These are phyloP conservation scores for Gastrolobium bilobum DNA, from an alignment of 306 rosid genomes.

Conservation along the genomic window DNA sequence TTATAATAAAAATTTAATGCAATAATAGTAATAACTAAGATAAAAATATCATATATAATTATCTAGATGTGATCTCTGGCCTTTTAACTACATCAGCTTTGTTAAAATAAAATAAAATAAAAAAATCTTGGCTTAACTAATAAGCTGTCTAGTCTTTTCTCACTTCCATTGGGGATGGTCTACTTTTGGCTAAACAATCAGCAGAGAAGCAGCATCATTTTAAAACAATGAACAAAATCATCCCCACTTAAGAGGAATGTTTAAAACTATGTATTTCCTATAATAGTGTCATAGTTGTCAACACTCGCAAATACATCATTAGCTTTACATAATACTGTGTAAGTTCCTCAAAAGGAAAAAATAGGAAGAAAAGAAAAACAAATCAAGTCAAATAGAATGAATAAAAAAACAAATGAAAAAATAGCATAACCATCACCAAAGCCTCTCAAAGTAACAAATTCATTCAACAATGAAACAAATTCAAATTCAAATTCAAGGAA, in stretches of 20 bases:
- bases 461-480: constrained; percentile 38
- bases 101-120: no score
- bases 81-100: no score
- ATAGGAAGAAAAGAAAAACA: background rate
- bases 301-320: constrained; percentile 40
- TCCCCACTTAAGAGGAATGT: background rate
- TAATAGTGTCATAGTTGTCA: constrained; percentile 35
- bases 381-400: constrained; percentile 32
- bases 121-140: no score
- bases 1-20: no score
- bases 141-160: no score
- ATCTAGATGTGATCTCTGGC: no score
- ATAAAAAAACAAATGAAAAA: constrained; percentile 16
- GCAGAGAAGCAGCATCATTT: constrained; percentile 3
- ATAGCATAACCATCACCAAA: constrained; percentile 31
- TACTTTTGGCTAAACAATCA: background rate
- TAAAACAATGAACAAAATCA: constrained; percentile 7
- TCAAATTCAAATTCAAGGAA: constrained; percentile 22
- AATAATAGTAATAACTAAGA: no score
- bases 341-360: constrained; percentile 5
- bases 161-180: no score
- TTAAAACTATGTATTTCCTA: constrained; percentile 33
- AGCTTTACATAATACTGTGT: constrained; percentile 47
- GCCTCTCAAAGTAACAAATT: constrained; percentile 36
- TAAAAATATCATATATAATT: no score